phyloP scores from a whole-genome alignment of 805 yeast genomes.

The Hanseniaspora osmophila region DNA sequence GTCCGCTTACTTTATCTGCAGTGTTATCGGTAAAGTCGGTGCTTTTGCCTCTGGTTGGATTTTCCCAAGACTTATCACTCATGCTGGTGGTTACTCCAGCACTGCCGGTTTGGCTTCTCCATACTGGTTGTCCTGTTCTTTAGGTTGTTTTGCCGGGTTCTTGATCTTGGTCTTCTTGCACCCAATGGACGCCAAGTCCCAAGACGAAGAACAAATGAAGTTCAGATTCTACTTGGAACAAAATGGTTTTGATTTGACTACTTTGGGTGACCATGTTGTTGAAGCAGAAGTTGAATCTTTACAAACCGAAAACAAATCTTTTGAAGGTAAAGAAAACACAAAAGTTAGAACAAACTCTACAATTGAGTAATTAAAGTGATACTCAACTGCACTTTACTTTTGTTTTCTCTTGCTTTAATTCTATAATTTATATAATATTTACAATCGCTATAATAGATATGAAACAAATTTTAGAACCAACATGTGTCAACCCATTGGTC shows the following conservation, averaged over 20 bases:
- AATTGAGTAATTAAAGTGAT: too few relatives aligned
- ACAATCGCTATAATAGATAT: too few relatives aligned
- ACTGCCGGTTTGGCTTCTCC: slow-evolving; percentile 9
- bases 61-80: slow-evolving; percentile 63
- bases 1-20: slow-evolving; percentile 79
- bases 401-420: too few relatives aligned
- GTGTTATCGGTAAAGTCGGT: slow-evolving; percentile 84
- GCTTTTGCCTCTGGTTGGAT: slow-evolving; percentile 84
- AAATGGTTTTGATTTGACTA: slow-evolving; percentile 52
- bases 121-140: slow-evolving; percentile 1
- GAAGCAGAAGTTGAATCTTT: not conserved
- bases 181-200: slow-evolving; percentile 68
- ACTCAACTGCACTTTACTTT: too few relatives aligned
- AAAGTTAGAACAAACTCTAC: not conserved
- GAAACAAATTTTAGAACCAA: too few relatives aligned
- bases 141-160: slow-evolving; percentile 44
- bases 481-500: too few relatives aligned
- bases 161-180: slow-evolving; percentile 36
- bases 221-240: slow-evolving; percentile 53
- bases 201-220: slow-evolving; percentile 59
- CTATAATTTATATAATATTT: too few relatives aligned
- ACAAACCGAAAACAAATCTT: too few relatives aligned
- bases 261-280: not conserved
- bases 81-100: slow-evolving; percentile 36
- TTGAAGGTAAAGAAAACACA: not conserved